Base-by-base conservation (phyloP, 805 yeast species). In the Candida broadrunensis region DNA sequence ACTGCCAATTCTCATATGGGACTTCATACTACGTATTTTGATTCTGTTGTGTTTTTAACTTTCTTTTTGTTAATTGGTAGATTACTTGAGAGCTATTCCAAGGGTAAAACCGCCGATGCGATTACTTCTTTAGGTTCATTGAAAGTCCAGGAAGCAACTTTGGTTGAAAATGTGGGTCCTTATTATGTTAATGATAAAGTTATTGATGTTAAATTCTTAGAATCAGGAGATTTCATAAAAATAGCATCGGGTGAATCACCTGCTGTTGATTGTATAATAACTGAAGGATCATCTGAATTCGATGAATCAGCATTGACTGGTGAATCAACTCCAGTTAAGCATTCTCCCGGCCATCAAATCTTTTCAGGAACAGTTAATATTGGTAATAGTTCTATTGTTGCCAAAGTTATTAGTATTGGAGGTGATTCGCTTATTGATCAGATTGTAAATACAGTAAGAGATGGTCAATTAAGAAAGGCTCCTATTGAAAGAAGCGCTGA, bases 401-500 rank as follows among this genome's bases (percentile, higher is more conserved):
- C 82, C 9, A 76, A 70, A 46, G 70, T 83, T 18, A 65, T 75
- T 3, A 75, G 85, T 12, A 60, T 77, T 17, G 81, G 80, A 35
- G 84, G 85, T 5, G 78, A 75, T 15, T 83, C 90, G 0, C 62
- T 85, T 36, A 69, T 85, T 30, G 88, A 84, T 49, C 85, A 80
- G 45, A 85, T 85, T 40, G 81, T 85, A 13, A 69, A 70, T 20
- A 77, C 84, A 1, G 91, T 85, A 1, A 70, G 90, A 38, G 82
- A 80, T 45, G 90, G 91, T 2, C 90, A 85, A 52, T 58, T 82
- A 60, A 72, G 78, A 35, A 76, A 83, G 43, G 88, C 90, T 0
- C 89, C 89, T 0, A 79, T 85, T 38, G 90, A 84, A 57, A 71
- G 81, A 46, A 61, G 77, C 2, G 90, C 90, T 1, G 91, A 85